Evolutionary conservation across 192 early-diverging fungal species (phyloP), one percentile per base, ranked within the genome.

Genomic region (Coemansia sp.): DNA sequence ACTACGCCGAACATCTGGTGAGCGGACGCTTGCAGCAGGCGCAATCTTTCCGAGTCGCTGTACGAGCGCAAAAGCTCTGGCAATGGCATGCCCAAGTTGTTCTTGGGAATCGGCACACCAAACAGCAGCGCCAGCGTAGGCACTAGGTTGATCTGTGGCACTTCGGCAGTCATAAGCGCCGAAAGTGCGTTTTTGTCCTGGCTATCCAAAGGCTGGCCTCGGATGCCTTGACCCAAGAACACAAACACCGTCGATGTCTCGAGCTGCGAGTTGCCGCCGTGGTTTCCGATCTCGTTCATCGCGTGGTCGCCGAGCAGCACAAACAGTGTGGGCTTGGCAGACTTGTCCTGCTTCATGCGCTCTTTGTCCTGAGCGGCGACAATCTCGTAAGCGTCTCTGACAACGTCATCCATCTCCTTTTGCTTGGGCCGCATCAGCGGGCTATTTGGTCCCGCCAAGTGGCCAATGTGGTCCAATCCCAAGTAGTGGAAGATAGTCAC

Each of bases 391-490:
- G 90, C 84, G 0, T 40, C 61, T 56, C 79, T 63, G 8, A 89
- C 82, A 3, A 89, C 81, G 2, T 73, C 56, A 59, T 93, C 89
- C 91, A 91, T 91, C 53, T 93, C 90, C 44, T 65, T 65, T 62
- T 91, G 90, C 63, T 93, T 93, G 14, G 85, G 86, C 12, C 53
- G 40, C 91, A 93, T 93, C 43, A 88, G 60, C 21, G 82, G 74
- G 34, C 88, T 89, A 32, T 63, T 53, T 6, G 91, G 88, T 8
- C 88, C 87, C 8, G 86, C 85, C 22, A 86, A 74, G 55, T 93
- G 91, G 0, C 91, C 91, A 62, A 90, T 83, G 63, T 93, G 91
- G 66, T 93, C 91, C 11, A 93, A 67, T n/a, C 91, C 91, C 60
- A 93, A 72, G 38, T 90, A 91, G 46, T 93, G 90, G 54, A 90